Percentiles rank a stretch among this genome's conserved stretches.
Conservation (phyloP, 164 flowering plant species). For the Vitis cinerea region DNA sequence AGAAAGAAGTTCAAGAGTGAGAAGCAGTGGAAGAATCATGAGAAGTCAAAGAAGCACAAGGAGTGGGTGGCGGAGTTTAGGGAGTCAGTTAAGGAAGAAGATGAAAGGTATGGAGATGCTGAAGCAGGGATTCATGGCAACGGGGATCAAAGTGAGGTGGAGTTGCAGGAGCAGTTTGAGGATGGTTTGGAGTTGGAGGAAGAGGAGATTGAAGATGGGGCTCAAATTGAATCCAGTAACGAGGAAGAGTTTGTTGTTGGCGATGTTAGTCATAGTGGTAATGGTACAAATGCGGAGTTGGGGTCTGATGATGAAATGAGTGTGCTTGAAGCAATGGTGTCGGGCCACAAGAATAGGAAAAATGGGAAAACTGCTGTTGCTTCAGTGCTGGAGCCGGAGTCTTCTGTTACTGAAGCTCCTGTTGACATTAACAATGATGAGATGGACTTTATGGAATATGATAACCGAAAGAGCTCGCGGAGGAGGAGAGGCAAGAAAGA, state of each 20-base stretch:
- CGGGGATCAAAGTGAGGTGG: conserved; percentile 12
- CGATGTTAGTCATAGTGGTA: not conserved
- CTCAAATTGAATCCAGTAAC: not conserved
- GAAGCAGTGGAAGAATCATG: conserved; percentile 98
- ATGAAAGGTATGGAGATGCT: conserved; percentile 9
- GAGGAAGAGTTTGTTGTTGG: conserved; percentile 1
- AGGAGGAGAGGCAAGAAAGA: conserved; percentile 51
- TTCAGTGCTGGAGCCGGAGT: conserved; percentile 19
- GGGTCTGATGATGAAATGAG: conserved; percentile 52
- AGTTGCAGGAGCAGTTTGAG: conserved; percentile 40
- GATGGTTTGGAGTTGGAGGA: conserved; percentile 25
- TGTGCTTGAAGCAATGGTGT: conserved; percentile 68
- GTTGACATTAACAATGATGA: conserved; percentile 34
- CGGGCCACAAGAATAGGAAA: conserved; percentile 51
- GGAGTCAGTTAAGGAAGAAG: conserved; percentile 36
- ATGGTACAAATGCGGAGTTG: not conserved
- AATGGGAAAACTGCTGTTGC: conserved; percentile 9
- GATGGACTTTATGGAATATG: conserved; percentile 45
- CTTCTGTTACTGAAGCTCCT: conserved; percentile 17
- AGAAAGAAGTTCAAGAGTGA: conserved; percentile 94
- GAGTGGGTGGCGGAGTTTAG: conserved; percentile 78
- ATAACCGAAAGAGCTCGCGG: conserved; percentile 48
- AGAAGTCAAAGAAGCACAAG: conserved; percentile 94
- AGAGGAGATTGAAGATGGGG: conserved; percentile 18
- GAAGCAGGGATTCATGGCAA: conserved; percentile 16